phyloP scores from a whole-genome alignment of 495 filamentous ascomycete genomes.

The Penicillium fimorum region DNA sequence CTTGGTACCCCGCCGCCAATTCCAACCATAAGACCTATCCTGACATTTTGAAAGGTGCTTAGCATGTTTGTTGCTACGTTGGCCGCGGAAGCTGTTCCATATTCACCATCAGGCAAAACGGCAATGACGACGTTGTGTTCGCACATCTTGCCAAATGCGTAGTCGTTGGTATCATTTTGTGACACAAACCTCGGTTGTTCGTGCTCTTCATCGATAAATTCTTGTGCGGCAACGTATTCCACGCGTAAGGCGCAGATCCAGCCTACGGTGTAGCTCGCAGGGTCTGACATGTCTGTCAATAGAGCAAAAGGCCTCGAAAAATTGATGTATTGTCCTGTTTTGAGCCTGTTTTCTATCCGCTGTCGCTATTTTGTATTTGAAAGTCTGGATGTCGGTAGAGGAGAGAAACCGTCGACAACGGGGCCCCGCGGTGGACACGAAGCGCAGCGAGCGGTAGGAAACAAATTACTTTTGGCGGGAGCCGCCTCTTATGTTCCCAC shows the following conservation, averaged over 20 bases:
- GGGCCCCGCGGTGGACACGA: no score
- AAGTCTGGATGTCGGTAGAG: no score
- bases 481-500: no score
- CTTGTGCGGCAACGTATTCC: slow-evolving; percentile 38
- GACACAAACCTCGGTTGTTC: neutral
- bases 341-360: no score
- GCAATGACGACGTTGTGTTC: slow-evolving; percentile 36
- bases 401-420: no score
- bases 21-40: slow-evolving; percentile 34
- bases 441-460: no score
- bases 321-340: no score
- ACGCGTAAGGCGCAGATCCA: slow-evolving; percentile 47
- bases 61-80: slow-evolving; percentile 27
- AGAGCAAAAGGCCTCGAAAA: no score
- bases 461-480: no score
- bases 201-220: slow-evolving; percentile 39
- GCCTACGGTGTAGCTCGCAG: slow-evolving; percentile 39
- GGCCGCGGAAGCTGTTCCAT: slow-evolving; percentile 13
- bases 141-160: slow-evolving; percentile 35
- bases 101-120: slow-evolving; percentile 26
- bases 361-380: no score
- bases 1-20: slow-evolving; percentile 29
- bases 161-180: slow-evolving; percentile 30
- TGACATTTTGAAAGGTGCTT: slow-evolving; percentile 31
- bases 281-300: neutral